Percentiles rank a stretch among this genome's conserved stretches.
Evolutionary conservation across 768 basidiomycete genomes (phyloP).

Genomic region (Fibroporia radiculosa): DNA sequence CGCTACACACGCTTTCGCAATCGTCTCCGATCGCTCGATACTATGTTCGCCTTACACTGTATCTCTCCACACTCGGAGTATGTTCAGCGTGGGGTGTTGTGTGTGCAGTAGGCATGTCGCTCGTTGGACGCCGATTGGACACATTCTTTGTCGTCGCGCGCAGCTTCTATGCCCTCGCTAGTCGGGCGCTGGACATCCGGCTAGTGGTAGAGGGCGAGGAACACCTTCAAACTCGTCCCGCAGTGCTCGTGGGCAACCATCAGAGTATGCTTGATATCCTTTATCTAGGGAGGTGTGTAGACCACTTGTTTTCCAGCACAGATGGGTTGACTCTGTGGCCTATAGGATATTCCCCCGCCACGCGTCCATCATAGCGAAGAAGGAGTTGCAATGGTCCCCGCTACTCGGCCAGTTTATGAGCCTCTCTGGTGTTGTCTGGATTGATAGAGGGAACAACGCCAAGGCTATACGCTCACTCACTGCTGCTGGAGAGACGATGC

Average conservation of each 20-base stretch:
- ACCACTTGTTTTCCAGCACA: background rate
- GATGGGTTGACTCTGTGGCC: too few relatives aligned
- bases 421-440: conserved; percentile 83
- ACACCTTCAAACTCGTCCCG: conserved; percentile 61
- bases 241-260: conserved; percentile 81
- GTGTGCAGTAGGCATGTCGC: conserved; percentile 55
- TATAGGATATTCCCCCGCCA: conserved; percentile 72
- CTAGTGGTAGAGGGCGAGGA: conserved; percentile 85
- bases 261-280: conserved; percentile 91
- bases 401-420: conserved; percentile 85
- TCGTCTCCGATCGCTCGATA: conserved; percentile 54
- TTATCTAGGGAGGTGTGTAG: conserved; percentile 64
- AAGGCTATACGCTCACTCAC: conserved; percentile 69
- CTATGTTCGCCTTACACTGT: conserved; percentile 66
- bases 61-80: conserved; percentile 61
- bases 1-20: conserved; percentile 53
- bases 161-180: conserved; percentile 68
- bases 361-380: conserved; percentile 89
- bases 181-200: conserved; percentile 53
- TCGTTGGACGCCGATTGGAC: conserved; percentile 66
- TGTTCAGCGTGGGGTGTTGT: conserved; percentile 69
- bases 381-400: conserved; percentile 77
- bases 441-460: conserved; percentile 77
- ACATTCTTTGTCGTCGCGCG: conserved; percentile 80
- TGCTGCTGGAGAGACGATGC: conserved; percentile 75